These are phyloP conservation scores for Nicotiana undulata DNA, from an alignment of 257 asterid genomes.

Conservation along the genomic window DNA sequence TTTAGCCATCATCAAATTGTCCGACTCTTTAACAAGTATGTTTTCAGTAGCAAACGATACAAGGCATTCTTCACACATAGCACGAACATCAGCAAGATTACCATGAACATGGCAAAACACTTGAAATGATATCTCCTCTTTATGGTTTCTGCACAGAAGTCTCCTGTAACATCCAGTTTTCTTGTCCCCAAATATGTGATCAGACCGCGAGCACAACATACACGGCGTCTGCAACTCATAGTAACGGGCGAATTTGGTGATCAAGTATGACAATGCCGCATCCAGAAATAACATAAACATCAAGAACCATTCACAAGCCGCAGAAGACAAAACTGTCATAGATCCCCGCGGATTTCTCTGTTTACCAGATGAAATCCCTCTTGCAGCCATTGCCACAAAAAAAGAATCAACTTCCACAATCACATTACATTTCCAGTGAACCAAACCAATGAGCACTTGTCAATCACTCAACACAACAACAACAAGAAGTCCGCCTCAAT, in stretches of 20 bases:
- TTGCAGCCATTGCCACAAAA: slow-evolving; percentile 39
- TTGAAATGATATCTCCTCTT: slow-evolving; percentile 59
- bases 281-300: slow-evolving; percentile 57
- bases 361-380: slow-evolving; percentile 31
- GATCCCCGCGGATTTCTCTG: slow-evolving; percentile 34
- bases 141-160: slow-evolving; percentile 47
- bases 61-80: slow-evolving; percentile 73
- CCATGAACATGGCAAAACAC: slow-evolving; percentile 51
- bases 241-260: slow-evolving; percentile 48
- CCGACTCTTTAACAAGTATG: slow-evolving; percentile 28
- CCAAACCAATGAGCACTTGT: slow-evolving; percentile 16
- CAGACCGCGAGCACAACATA: slow-evolving; percentile 60
- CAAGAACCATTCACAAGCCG: slow-evolving; percentile 86
- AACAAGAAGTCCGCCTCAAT: not conserved
- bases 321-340: slow-evolving; percentile 58
- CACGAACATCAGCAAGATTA: slow-evolving; percentile 48
- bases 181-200: slow-evolving; percentile 32
- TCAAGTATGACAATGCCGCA: slow-evolving; percentile 48
- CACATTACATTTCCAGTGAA: slow-evolving; percentile 28
- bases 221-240: slow-evolving; percentile 64
- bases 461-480: slow-evolving; percentile 15
- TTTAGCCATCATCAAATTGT: slow-evolving; percentile 41
- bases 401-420: slow-evolving; percentile 15
- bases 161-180: slow-evolving; percentile 36
- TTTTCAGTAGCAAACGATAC: slow-evolving; percentile 28